Evolutionary conservation across 352 stramenopile species (phyloP).

Genomic region (Globisporangium carolinianum): DNA sequence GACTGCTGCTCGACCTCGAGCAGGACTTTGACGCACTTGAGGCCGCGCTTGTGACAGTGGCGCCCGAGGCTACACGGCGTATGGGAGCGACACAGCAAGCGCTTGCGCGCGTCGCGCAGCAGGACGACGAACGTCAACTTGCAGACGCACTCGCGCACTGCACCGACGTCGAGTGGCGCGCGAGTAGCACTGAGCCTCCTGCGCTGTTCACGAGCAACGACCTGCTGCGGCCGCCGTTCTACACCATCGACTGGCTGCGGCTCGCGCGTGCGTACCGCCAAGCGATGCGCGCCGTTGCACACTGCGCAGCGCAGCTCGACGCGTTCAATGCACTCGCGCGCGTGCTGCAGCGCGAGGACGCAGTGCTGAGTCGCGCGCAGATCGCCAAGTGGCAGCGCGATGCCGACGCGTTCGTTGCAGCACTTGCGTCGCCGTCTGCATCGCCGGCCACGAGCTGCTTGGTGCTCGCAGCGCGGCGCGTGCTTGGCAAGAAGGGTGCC

Average conservation of each 20-base stretch:
- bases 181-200: slow-evolving; percentile 7
- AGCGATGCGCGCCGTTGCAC: slow-evolving; percentile 25
- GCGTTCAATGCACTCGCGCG: slow-evolving; percentile 49
- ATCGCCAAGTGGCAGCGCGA: slow-evolving; percentile 44
- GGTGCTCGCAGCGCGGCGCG: slow-evolving; percentile 20
- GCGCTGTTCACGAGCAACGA: slow-evolving; percentile 40
- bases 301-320: slow-evolving; percentile 53
- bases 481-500: slow-evolving; percentile 46
- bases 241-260: slow-evolving; percentile 38
- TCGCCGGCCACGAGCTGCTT: slow-evolving; percentile 8
- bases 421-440: slow-evolving; percentile 11
- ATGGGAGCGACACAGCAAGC: slow-evolving; percentile 36
- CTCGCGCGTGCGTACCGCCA: slow-evolving; percentile 47
- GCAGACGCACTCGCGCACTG: slow-evolving; percentile 12
- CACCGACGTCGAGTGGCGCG: slow-evolving; percentile 43
- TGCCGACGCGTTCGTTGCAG: slow-evolving; percentile 25
- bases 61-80: slow-evolving; percentile 12
- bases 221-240: slow-evolving; percentile 43
- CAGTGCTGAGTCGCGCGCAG: slow-evolving; percentile 38
- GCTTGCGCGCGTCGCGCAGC: slow-evolving; percentile 15
- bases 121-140: slow-evolving; percentile 13
- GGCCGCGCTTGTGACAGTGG: neutral
- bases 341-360: slow-evolving; percentile 37
- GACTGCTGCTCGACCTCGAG: slow-evolving; percentile 49
- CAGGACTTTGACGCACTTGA: slow-evolving; percentile 30